phyloP scores from a whole-genome alignment of 2,329 filamentous ascomycete species.

The Colletotrichum truncatum region DNA sequence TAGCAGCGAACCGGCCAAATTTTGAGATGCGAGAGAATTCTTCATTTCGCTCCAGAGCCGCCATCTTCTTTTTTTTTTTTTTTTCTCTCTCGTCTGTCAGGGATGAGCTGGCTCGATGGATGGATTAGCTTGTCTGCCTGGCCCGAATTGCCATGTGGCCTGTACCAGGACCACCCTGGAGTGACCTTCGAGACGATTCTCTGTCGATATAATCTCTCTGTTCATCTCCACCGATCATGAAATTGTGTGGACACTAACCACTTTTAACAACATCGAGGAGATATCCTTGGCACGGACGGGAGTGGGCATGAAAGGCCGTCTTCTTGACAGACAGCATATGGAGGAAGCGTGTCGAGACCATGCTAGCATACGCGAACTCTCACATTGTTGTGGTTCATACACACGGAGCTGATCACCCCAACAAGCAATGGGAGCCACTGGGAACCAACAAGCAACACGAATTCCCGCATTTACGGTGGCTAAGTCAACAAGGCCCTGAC shows the following conservation, averaged over 20 bases:
- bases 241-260: neutral
- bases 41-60: neutral
- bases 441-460: constrained; percentile 13
- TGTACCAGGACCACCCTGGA: constrained; percentile 8
- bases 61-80: no score
- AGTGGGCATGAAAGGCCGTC: neutral
- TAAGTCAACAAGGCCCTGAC: neutral
- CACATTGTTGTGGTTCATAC: neutral
- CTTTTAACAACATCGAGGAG: neutral
- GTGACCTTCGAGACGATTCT: constrained; percentile 22
- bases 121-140: neutral
- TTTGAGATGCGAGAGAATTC: constrained; percentile 4
- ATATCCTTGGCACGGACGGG: neutral
- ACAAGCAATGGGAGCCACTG: neutral
- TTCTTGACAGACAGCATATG: neutral
- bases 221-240: neutral
- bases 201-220: neutral
- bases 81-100: no score
- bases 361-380: neutral
- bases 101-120: constrained; percentile 1
- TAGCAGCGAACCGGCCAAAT: constrained; percentile 10
- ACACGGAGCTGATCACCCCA: no score
- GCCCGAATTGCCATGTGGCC: constrained; percentile 26
- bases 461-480: neutral
- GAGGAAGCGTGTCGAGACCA: neutral